Evolutionary conservation across 2,329 filamentous ascomycete species (phyloP), one percentile per base, ranked within the genome.

Genomic region (Colletotrichum noveboracense): DNA sequence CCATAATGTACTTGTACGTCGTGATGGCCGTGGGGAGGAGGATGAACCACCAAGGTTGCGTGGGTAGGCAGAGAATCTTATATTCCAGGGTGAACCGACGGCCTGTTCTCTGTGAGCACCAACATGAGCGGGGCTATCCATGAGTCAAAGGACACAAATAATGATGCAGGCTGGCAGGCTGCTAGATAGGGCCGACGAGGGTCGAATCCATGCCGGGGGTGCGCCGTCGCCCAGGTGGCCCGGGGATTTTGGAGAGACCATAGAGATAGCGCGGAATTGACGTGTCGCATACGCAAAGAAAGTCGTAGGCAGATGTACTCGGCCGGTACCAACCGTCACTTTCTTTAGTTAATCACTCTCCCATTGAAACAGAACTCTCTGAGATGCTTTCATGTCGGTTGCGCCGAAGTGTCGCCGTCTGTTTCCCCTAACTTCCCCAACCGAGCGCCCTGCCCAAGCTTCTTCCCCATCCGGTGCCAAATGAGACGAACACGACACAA

Each of bases 61-160:
- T 12, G 21, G 26, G 7, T 26, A 7, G 12, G n/a, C 13, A 12
- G 26, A 34, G 67, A 28, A 24, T 71, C 56, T 71, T 75, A 75
- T 75, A 71, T n/a, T 21, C 26, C 21, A 26, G 14, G 21, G 10
- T 3, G 18, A 26, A 26, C 16, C 26, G 26, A 32, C 62, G 55
- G 55, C 28, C 34, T 32, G 18, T 18, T 61, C 36, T 30, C 62
- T 55, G 24, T 14, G 30, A 34, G 55, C 64, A 72, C 38, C 56
- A 67, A 30, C 69, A 36, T 38, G 24, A 56, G 69, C 69, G 55
- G 73, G 62, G 73, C n/a, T 16, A 34, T 64, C 64, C 55, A 67
- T 67, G 69, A 75, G 73, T 72, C 73, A 72, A 72, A 68, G 32
- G 26, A 62, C 21, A 48, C 52, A 7, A 43, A 56, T 13, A 55